A percentile compares a stretch with the other conserved stretches of the same genome.
Conservation (phyloP, 2,329 filamentous ascomycete genomes). For the Chrysoporthe puriensis region DNA sequence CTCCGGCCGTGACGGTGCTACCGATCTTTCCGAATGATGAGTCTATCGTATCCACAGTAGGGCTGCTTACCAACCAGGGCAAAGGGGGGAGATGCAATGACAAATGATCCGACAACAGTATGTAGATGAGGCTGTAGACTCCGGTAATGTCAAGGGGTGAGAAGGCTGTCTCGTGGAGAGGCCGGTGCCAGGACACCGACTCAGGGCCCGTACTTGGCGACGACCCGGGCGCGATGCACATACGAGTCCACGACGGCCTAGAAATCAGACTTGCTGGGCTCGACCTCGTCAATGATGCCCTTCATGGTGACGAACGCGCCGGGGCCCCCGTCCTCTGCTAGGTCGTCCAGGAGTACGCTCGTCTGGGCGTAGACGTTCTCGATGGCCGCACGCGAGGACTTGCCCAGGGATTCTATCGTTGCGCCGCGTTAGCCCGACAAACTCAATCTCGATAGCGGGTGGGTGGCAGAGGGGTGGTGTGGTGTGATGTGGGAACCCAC, state of each 20-base stretch:
- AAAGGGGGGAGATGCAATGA: background rate
- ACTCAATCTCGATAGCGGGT: background rate
- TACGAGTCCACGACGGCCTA: constrained; percentile 30
- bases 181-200: background rate
- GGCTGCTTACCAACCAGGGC: background rate
- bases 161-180: background rate
- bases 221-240: background rate
- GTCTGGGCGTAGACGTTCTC: constrained; percentile 88
- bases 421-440: background rate
- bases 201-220: background rate
- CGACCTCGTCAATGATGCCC: constrained; percentile 52
- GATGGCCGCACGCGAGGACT: constrained; percentile 82
- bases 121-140: background rate
- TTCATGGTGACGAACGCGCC: constrained; percentile 77
- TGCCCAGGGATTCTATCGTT: constrained; percentile 77
- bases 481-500: constrained; percentile 55
- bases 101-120: background rate
- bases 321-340: constrained; percentile 77
- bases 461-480: background rate
- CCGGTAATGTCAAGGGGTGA: background rate
- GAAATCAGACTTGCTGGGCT: constrained; percentile 42
- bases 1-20: background rate
- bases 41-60: background rate
- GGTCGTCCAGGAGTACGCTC: constrained; percentile 79
- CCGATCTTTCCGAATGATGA: background rate